These are phyloP conservation scores for Phlebiopsis gigantea DNA, from an alignment of 768 basidiomycete species.

Conservation along the genomic window DNA sequence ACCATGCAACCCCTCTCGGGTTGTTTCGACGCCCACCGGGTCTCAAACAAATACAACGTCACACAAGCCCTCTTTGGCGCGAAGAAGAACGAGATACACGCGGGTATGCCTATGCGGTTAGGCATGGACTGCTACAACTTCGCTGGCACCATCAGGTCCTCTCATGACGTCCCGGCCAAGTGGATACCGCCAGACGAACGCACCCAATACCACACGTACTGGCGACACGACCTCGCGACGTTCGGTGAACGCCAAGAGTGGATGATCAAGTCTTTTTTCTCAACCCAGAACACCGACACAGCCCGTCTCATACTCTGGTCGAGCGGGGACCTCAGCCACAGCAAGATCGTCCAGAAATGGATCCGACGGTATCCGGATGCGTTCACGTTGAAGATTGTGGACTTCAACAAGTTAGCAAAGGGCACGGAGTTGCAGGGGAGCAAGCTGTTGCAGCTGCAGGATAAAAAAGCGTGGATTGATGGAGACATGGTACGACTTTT, in stretches of 20 bases:
- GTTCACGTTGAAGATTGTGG: conserved; percentile 65
- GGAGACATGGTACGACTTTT: conserved; percentile 89
- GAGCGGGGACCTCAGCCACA: conserved; percentile 64
- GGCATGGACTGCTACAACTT: conserved; percentile 93
- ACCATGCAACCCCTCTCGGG: conserved; percentile 57
- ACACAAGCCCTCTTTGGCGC: conserved; percentile 58
- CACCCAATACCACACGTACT: conserved; percentile 85
- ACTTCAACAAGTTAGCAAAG: conserved; percentile 59
- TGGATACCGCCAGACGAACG: conserved; percentile 26
- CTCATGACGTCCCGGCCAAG: conserved; percentile 3
- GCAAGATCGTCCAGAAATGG: conserved; percentile 58
- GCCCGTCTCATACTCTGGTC: conserved; percentile 86
- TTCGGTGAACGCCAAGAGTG: conserved; percentile 82
- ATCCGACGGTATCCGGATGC: conserved; percentile 58
- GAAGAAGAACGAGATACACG: conserved; percentile 66
- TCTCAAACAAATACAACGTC: conserved; percentile 66
- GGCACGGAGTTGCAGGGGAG: conserved; percentile 77
- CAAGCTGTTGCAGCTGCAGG: conserved; percentile 51
- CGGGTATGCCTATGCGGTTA: conserved; percentile 71
- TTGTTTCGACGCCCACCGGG: conserved; percentile 62
- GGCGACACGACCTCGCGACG: conserved; percentile 82
- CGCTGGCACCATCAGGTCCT: conserved; percentile 64
- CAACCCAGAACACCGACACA: conserved; percentile 70
- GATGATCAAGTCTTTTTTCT: conserved; percentile 91
- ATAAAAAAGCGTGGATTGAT: conserved; percentile 89